Evolutionary conservation across 208 protist genomes (phyloP), one percentile per base, ranked within the genome.

Genomic region (Trypanosoma scelopori): DNA sequence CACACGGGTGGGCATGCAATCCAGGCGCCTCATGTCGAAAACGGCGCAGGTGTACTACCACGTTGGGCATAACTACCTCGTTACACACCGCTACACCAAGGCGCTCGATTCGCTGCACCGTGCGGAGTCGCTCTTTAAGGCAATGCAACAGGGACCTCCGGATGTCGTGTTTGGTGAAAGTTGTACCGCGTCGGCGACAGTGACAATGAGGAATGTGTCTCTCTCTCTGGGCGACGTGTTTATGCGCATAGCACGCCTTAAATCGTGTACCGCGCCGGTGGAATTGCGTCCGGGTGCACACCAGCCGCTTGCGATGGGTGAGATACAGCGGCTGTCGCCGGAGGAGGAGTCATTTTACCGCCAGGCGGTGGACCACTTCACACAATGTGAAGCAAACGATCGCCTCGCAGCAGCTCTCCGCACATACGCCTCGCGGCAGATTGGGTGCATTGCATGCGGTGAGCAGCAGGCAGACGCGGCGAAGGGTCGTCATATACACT

Each of bases 71-170:
- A 71, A 83, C 43, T 73, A 94, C 75, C 62, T 78, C 55, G 52
- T 66, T 47, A 84, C 74, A 27, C 75, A 83, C 43, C 88, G 85
- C 42, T 90, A 89, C 75, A 90, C 85, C 23, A 94, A 94, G 58
- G 80, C 88, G 22, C 70, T 94, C 18, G 88, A 94, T 71, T 82
- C 81, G 20, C 72, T 94, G 39, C 72, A 92, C 60, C 82, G 76
- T 13, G 60, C 82, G 16, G 78, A 86, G 50, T 82, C 84, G 3
- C 71, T 89, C 5, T 78, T 90, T 71, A 69, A 76, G 4, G 78
- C 79, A 12, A 71, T 76, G 37, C 62, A 78, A 25, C 74, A 78
- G 42, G 78, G 69, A 5, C 53, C 69, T 5, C 74, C 70, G 16
- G 81, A 85, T 37, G 23, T 32, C 0, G 60, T 65, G 16, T 78